These are phyloP conservation scores for Neophaeococcomyces mojaviensis DNA, from an alignment of 2,329 filamentous ascomycete genomes.

Conservation along the genomic window DNA sequence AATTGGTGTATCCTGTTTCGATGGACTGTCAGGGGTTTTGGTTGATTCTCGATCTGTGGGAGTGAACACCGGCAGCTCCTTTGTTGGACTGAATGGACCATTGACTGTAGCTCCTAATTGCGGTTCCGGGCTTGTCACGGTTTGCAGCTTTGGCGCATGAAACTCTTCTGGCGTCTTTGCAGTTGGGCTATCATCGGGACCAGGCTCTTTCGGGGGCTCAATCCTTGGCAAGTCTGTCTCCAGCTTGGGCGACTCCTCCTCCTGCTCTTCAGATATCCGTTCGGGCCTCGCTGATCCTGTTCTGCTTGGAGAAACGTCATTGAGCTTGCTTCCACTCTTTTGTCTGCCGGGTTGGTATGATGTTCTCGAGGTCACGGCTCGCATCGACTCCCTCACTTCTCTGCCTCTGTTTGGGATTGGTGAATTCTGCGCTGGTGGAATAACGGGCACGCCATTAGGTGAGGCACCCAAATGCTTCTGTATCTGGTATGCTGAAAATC, in stretches of 20 bases:
- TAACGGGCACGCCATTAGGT: conserved; percentile 73
- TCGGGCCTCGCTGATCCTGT: conserved; percentile 33
- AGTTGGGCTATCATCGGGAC: conserved; percentile 37
- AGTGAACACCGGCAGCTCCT: conserved; percentile 27
- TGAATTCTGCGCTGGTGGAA: conserved; percentile 69
- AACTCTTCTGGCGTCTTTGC: conserved; percentile 62
- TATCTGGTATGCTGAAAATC: conserved; percentile 96
- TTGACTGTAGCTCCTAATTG: conserved; percentile 51
- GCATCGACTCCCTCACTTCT: conserved; percentile 78
- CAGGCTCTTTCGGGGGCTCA: conserved; percentile 29
- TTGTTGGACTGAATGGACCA: conserved; percentile 43
- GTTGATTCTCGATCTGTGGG: not conserved
- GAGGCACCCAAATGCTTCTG: conserved; percentile 82
- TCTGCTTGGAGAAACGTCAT: conserved; percentile 58
- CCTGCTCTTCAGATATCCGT: conserved; percentile 54
- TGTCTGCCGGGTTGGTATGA: conserved; percentile 46
- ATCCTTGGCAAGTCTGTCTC: conserved; percentile 26
- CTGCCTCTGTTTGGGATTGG: conserved; percentile 79
- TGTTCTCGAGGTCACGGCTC: conserved; percentile 55
- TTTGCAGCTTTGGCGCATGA: conserved; percentile 33
- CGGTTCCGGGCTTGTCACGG: conserved; percentile 32
- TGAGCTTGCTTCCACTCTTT: conserved; percentile 20
- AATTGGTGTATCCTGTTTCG: not conserved
- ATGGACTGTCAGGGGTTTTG: not conserved
- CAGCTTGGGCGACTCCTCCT: conserved; percentile 31